Evolutionary conservation across 1,284 basidiomycete species (phyloP), one percentile per base, ranked within the genome.

Genomic region (Malassezia slooffiae): DNA sequence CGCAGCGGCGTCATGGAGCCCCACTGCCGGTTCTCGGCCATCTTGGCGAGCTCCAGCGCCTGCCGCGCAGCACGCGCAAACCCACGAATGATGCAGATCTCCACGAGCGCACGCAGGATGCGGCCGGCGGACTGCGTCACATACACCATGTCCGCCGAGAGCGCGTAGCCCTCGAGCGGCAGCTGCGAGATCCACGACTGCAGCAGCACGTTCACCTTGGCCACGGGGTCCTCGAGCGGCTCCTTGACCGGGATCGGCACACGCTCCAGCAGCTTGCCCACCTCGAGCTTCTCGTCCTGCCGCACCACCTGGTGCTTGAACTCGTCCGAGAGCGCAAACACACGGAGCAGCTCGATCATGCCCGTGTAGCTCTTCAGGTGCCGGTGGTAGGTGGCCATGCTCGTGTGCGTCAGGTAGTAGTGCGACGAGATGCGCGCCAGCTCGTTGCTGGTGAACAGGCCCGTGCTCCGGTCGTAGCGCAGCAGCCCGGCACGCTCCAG

Each of bases 241-340:
- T 99, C 93, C 73, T 97, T 97, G 62, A 97, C 84, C 0, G 93
- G 91, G 35, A 97, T 90, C 1, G 91, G 93, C 0, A 97, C 91
- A 11, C 89, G 79, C 70, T 97, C 93, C 30, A 96, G 74, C 20
- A 96, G 74, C 69, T 91, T 93, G n/a, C 80, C 79, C 6, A 96
- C 76, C 64, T 97, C 90, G 34, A 62, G 60, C 62, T 73, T 72
- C 46, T 74, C 72, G 47, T 74, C 72, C 37, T 72, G 61, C 23
- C 74, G 60, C 32, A 86, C 89, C 1, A 89, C 55, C 47, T 68
- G 93, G 38, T 91, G 74, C 72, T 88, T 95, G 76, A 99, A 97
- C 73, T 97, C 91, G 62, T 95, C 90, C 2, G 86, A 90, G 10
- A 96, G 75, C 0, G 90, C 89, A 67, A 97, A 99, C 7, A 97